Conservation (phyloP, 78 protist species). For the Reticulomyxa filosa region DNA sequence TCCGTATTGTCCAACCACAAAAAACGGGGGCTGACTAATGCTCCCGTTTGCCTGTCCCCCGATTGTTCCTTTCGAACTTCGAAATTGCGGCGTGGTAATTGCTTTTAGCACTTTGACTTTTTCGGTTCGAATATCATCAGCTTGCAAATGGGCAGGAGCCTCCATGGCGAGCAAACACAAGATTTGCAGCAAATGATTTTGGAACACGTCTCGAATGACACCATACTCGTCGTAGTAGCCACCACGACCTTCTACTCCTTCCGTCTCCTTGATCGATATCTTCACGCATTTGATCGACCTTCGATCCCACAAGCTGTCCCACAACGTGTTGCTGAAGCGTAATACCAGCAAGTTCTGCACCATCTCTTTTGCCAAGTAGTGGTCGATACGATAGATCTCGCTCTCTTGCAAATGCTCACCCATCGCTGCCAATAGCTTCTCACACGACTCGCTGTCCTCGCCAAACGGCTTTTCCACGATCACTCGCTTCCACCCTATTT, state of each 20-base stretch:
- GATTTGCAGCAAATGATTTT: constrained; percentile 22
- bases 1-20: no score
- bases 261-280: constrained; percentile 13
- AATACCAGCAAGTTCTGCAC: constrained; percentile 11
- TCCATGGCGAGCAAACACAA: neutral
- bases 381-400: constrained; percentile 16
- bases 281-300: neutral
- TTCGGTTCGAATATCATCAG: neutral
- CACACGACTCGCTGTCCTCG: neutral
- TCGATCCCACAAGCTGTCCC: constrained; percentile 15
- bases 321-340: constrained; percentile 14
- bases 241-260: constrained; percentile 6
- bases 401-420: neutral
- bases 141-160: neutral
- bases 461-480: constrained; percentile 28
- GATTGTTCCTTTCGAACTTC: no score
- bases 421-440: neutral
- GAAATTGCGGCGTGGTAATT: no score
- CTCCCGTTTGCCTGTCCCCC: no score
- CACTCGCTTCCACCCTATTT: constrained; percentile 8
- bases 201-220: constrained; percentile 25
- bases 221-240: constrained; percentile 22
- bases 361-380: constrained; percentile 20
- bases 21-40: no score
- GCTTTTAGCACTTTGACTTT: no score